Percentiles rank a stretch among this genome's conserved stretches.
Evolutionary conservation across 768 basidiomycete genomes (phyloP).

Genomic region (Cystobasidium onofrii): DNA sequence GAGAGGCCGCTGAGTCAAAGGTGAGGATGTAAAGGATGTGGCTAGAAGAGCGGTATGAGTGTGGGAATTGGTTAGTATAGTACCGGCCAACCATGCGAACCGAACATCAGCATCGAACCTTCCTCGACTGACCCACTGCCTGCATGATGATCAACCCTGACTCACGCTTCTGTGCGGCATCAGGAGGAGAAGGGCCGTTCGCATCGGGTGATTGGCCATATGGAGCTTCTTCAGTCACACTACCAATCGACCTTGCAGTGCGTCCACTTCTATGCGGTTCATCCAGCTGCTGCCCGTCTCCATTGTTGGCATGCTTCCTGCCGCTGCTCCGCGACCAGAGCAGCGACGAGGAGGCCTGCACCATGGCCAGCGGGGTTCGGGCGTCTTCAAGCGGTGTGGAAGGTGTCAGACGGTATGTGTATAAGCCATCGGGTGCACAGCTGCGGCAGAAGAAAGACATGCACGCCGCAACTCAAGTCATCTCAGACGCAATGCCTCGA

Average conservation of each 20-base stretch:
- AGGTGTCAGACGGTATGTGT: neutral
- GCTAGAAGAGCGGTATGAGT: neutral
- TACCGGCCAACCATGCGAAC: neutral
- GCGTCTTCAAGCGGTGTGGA: neutral
- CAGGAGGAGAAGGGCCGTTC: neutral
- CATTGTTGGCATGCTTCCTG: neutral
- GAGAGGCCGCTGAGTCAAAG: constrained; percentile 24
- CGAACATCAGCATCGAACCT: neutral
- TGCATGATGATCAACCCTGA: neutral
- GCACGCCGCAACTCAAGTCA: neutral
- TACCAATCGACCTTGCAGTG: neutral
- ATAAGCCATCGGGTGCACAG: neutral
- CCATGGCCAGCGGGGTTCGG: neutral
- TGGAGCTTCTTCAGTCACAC: neutral
- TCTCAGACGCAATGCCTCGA: neutral
- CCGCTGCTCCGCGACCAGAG: constrained; percentile 2
- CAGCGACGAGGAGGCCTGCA: constrained; percentile 23
- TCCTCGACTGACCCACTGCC: neutral
- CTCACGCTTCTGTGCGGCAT: neutral
- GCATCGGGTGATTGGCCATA: neutral
- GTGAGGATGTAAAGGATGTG: constrained; percentile 20
- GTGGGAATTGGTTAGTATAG: neutral
- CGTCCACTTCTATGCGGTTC: neutral
- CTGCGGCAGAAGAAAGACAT: neutral
- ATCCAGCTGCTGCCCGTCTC: neutral